Base-by-base conservation (phyloP, 371 early-diverging fungal genomes). In the Mycotypha africana region DNA sequence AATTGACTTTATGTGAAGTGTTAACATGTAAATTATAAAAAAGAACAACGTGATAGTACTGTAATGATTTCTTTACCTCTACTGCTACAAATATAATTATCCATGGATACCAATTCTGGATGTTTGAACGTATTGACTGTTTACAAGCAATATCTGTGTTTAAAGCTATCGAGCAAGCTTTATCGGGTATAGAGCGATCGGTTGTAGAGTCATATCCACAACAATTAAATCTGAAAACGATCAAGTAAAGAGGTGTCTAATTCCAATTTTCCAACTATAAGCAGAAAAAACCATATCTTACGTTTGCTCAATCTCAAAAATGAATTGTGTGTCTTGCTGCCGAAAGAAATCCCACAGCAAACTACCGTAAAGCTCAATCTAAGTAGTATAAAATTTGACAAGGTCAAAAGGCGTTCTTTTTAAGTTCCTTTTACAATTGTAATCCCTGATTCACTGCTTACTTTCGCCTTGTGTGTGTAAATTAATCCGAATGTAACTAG, bases 341-440 rank as follows among this genome's bases (percentile, higher is more conserved):
- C 38, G 33, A 47, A 67, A 60, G 42, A 67, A 60, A 32, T 55
- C 56, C 67, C 67, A 67, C 10, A 37, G 24, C 23, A 20, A 25
- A 28, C 63, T 67, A 26, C 49, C 67, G 48, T 60, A 67, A 4
- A 23, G 23, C 47, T 60, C 58, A 22, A 58, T 4, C 63, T 67
- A 25, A 11, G 24, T n/a, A n/a, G n/a, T n/a, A n/a, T n/a, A n/a
- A n/a, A n/a, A n/a, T n/a, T n/a, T n/a, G n/a, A n/a, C n/a, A n/a
- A n/a, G n/a, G n/a, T n/a, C n/a, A n/a, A n/a, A n/a, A n/a, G n/a
- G n/a, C n/a, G n/a, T n/a, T n/a, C n/a, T n/a, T n/a, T n/a, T n/a
- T n/a, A n/a, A n/a, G n/a, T n/a, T n/a, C n/a, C n/a, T n/a, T n/a
- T n/a, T n/a, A n/a, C n/a, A 32, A 19, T 19, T 45, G 23, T 16